Evolutionary conservation across 768 basidiomycete species (phyloP).

Genomic region (Pilatotrama ljubarskyi): DNA sequence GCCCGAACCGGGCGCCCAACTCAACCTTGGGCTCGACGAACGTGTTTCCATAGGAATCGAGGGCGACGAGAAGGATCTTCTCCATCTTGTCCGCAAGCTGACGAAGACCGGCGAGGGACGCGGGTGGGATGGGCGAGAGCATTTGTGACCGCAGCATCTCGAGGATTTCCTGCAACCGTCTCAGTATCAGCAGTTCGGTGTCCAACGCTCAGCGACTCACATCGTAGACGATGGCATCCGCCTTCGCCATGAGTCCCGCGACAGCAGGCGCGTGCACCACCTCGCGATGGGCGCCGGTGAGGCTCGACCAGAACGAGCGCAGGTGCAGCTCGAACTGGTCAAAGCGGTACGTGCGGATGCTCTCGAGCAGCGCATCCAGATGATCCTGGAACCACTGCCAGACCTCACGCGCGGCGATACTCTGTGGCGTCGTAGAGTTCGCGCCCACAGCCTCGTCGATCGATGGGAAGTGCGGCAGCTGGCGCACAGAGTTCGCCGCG

Average conservation of each 20-base stretch:
- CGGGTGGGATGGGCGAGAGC: slow-evolving; percentile 70
- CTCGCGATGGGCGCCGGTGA: slow-evolving; percentile 77
- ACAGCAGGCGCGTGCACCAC: slow-evolving; percentile 88
- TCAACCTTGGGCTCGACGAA: slow-evolving; percentile 93
- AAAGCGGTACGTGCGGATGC: slow-evolving; percentile 74
- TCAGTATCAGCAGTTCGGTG: slow-evolving; percentile 5
- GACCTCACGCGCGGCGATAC: slow-evolving; percentile 79
- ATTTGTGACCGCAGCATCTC: slow-evolving; percentile 84
- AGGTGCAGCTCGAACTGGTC: slow-evolving; percentile 90
- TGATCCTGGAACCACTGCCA: slow-evolving; percentile 95
- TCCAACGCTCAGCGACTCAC: slow-evolving; percentile 49
- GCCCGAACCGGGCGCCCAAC: slow-evolving; percentile 86
- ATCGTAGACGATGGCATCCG: slow-evolving; percentile 88
- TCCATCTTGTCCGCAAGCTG: slow-evolving; percentile 91
- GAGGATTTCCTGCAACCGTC: slow-evolving; percentile 69
- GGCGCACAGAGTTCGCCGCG: slow-evolving; percentile 65
- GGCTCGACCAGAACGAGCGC: slow-evolving; percentile 80
- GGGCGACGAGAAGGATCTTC: slow-evolving; percentile 77
- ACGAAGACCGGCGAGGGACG: slow-evolving; percentile 69
- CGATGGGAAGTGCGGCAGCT: slow-evolving; percentile 77
- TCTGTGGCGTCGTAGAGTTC: slow-evolving; percentile 72
- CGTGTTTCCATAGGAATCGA: slow-evolving; percentile 82
- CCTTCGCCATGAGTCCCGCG: slow-evolving; percentile 85
- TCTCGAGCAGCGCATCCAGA: slow-evolving; percentile 78
- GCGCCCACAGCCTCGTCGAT: slow-evolving; percentile 83